Conservation (phyloP, 2,329 filamentous ascomycete genomes). For the Dryadomyces quercus-mongolicae region DNA sequence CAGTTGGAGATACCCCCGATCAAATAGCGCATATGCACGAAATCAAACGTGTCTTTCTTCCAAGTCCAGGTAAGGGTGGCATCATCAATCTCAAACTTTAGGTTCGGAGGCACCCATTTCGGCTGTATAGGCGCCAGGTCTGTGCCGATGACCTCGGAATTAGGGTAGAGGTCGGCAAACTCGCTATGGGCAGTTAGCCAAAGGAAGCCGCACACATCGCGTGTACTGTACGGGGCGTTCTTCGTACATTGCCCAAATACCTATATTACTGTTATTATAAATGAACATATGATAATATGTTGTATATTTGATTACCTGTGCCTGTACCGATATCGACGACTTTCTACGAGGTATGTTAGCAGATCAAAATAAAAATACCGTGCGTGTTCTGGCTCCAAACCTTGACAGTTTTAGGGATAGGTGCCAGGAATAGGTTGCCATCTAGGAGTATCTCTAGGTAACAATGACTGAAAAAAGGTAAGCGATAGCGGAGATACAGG, state of each 20-base stretch:
- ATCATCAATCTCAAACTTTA: constrained; percentile 47
- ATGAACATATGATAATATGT: not conserved
- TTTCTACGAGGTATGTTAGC: not conserved
- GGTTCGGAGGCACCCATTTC: constrained; percentile 41
- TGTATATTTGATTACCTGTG: not conserved
- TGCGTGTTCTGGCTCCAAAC: not conserved
- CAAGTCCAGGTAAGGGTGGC: constrained; percentile 38
- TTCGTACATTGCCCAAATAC: not conserved
- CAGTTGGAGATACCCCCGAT: not conserved
- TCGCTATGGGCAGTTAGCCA: constrained; percentile 27
- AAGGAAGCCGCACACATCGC: not conserved
- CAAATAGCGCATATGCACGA: constrained; percentile 32
- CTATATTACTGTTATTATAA: not conserved
- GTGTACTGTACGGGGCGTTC: too few species aligned
- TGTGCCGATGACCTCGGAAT: constrained; percentile 34
- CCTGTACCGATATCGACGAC: not conserved
- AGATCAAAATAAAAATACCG: not conserved
- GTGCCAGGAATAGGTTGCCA: not conserved
- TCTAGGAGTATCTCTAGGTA: not conserved
- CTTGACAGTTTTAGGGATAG: not conserved
- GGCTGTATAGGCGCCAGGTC: constrained; percentile 47
- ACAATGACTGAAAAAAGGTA: not conserved
- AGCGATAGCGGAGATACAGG: not conserved
- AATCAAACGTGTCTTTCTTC: constrained; percentile 35
- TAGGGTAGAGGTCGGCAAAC: constrained; percentile 28